Conservation (phyloP, 768 basidiomycete species). For the Hericium rajendrae region DNA sequence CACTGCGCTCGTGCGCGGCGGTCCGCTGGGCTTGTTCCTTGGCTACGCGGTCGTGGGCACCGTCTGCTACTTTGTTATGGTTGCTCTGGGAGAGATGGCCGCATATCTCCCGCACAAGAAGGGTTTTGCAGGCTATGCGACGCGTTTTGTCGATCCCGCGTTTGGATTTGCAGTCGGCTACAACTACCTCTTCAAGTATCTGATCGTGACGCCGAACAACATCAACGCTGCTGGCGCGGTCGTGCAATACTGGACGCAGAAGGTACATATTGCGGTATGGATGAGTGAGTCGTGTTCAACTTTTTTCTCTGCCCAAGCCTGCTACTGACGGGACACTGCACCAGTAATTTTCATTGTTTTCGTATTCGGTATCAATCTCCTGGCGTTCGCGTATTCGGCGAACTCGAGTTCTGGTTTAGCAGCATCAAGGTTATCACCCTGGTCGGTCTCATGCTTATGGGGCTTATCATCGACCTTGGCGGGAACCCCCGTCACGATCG, state of each 20-base stretch:
- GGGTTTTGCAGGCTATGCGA: conserved; percentile 47
- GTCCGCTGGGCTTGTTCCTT: conserved; percentile 38
- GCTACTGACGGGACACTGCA: conserved; percentile 3
- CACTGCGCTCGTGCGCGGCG: conserved; percentile 46
- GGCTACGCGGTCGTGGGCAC: conserved; percentile 41
- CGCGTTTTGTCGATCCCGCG: conserved; percentile 59
- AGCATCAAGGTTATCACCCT: conserved; percentile 51
- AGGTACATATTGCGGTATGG: conserved; percentile 39
- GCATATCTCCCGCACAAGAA: conserved; percentile 48
- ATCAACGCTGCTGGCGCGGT: conserved; percentile 48
- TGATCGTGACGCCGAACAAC: conserved; percentile 59
- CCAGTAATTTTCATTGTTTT: conserved; percentile 49
- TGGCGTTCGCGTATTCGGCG: conserved; percentile 59
- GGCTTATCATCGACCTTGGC: conserved; percentile 33
- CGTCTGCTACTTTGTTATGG: conserved; percentile 52
- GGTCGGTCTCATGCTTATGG: conserved; percentile 39
- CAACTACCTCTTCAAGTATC: conserved; percentile 40
- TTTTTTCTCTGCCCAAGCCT: neutral
- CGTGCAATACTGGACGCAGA: conserved; percentile 26
- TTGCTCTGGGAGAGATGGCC: conserved; percentile 31
- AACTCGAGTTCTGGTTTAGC: conserved; percentile 69
- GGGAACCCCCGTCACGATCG: conserved; percentile 27
- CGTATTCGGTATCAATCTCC: conserved; percentile 46
- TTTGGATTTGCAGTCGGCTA: conserved; percentile 59
- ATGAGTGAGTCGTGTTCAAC: conserved; percentile 34